A percentile compares a stretch with the other conserved stretches of the same genome.
phyloP scores from a whole-genome alignment of 257 asterid species.

The Voacanga thouarsii region DNA sequence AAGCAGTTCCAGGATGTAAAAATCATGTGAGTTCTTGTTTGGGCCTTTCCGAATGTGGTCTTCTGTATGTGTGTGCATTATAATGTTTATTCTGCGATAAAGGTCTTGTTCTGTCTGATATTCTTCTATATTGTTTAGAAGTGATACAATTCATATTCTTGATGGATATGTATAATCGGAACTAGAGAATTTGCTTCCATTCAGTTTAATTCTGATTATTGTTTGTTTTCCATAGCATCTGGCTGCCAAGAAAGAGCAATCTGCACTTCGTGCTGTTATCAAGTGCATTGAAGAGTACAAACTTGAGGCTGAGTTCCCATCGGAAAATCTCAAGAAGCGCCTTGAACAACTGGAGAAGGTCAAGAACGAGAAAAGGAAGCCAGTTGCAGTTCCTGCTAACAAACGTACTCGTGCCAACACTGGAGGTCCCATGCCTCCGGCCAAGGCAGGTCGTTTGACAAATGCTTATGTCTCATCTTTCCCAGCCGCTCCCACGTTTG shows the following conservation, averaged over 20 bases:
- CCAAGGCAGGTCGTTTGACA: slow-evolving; percentile 98
- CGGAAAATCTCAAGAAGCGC: slow-evolving; percentile 83
- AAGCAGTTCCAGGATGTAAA: neutral
- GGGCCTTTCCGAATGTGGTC: neutral
- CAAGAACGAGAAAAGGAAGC: slow-evolving; percentile 81
- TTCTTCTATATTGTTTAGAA: neutral
- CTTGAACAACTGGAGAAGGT: slow-evolving; percentile 79
- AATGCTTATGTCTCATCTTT: slow-evolving; percentile 96
- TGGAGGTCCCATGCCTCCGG: slow-evolving; percentile 99
- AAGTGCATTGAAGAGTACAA: slow-evolving; percentile 95
- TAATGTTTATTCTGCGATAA: neutral
- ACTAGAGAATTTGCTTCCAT: neutral
- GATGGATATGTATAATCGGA: no score
- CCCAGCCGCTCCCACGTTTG: slow-evolving; percentile 78
- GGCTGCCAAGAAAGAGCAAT: slow-evolving; percentile 97
- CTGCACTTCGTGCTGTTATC: slow-evolving; percentile 90
- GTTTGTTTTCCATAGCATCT: slow-evolving; percentile 53
- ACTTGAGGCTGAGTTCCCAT: slow-evolving; percentile 81
- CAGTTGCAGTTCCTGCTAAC: slow-evolving; percentile 75
- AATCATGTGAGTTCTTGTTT: neutral
- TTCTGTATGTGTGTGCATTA: neutral
- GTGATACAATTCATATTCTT: neutral
- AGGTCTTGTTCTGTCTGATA: neutral
- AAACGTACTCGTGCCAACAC: slow-evolving; percentile 89
- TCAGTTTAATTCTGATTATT: neutral